Conservation (phyloP, 371 early-diverging fungal species). For the Modicella reniformis region DNA sequence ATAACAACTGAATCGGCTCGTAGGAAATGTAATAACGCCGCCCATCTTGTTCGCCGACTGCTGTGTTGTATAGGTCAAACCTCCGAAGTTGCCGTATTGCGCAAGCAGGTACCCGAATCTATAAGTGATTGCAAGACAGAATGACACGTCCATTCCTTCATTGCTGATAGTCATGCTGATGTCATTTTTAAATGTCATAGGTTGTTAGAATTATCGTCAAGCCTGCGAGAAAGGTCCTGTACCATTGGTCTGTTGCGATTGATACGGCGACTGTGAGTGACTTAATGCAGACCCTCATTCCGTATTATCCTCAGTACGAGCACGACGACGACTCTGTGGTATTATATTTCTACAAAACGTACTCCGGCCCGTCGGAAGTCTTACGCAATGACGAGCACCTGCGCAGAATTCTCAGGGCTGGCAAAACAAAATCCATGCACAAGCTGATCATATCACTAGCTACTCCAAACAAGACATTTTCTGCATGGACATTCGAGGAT, state of each 20-base stretch:
- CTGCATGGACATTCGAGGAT: conserved; percentile 28
- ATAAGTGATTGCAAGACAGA: conserved; percentile 13
- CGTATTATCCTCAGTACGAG: conserved; percentile 3
- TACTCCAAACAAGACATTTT: conserved; percentile 24
- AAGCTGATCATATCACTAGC: conserved; percentile 14
- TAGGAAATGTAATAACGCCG: background rate
- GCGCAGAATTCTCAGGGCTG: conserved; percentile 8
- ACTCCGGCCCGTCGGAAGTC: background rate
- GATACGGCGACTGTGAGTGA: conserved; percentile 16
- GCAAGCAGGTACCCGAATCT: conserved; percentile 7
- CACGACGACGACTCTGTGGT: conserved; percentile 12
- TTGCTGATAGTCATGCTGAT: conserved; percentile 3
- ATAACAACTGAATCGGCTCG: background rate
- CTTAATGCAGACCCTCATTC: background rate
- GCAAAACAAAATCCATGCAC: conserved; percentile 11
- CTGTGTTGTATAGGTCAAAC: conserved; percentile 2
- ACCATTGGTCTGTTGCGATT: conserved; percentile 5
- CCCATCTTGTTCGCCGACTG: too few relatives aligned
- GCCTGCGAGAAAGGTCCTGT: conserved; percentile 9
- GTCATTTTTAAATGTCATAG: background rate
- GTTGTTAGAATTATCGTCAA: conserved; percentile 19
- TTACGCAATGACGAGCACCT: conserved; percentile 6
- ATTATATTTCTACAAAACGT: background rate
- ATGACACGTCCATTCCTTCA: conserved; percentile 12
- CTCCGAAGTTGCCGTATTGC: conserved; percentile 6